Evolutionary conservation across 2,329 filamentous ascomycete genomes (phyloP).

Genomic region (Rutstroemia sp.): DNA sequence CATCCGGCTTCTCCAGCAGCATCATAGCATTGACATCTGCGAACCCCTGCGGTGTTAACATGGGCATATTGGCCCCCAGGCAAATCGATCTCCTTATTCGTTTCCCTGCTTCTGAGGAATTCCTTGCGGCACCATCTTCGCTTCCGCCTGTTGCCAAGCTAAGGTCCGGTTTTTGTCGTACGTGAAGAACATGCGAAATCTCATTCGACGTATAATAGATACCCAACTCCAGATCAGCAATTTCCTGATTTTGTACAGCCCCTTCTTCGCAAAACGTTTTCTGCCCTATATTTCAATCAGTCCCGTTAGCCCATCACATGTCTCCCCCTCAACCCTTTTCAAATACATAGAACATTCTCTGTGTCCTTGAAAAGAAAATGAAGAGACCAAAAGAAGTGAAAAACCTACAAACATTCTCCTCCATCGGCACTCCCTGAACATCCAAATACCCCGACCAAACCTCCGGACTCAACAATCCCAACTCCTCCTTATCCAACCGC

Average conservation of each 20-base stretch:
- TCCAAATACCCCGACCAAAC: constrained; percentile 21
- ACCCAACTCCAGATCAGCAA: constrained; percentile 21
- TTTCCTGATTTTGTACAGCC: constrained; percentile 15
- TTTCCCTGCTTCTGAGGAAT: constrained; percentile 1
- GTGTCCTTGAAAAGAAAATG: neutral
- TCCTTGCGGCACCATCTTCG: neutral
- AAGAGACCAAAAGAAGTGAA: neutral
- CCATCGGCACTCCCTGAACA: constrained; percentile 15
- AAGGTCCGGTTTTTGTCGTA: neutral
- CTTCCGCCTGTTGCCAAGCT: neutral
- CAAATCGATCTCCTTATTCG: constrained; percentile 14
- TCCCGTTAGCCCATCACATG: neutral
- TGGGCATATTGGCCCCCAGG: constrained; percentile 28
- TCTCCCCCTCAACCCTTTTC: neutral
- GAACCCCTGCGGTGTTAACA: constrained; percentile 54
- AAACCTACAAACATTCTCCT: constrained; percentile 20
- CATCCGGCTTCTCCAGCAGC: constrained; percentile 16
- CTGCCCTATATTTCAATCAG: constrained; percentile 16
- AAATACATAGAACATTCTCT: neutral
- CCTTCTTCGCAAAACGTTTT: constrained; percentile 11
- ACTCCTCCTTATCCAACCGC: constrained; percentile 18
- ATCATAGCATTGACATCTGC: constrained; percentile 37
- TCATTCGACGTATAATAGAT: constrained; percentile 16
- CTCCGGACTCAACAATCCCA: constrained; percentile 20
- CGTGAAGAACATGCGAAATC: constrained; percentile 17